phyloP scores from a whole-genome alignment of 2,329 filamentous ascomycete genomes.

The Cladophialophora chaetospira region DNA sequence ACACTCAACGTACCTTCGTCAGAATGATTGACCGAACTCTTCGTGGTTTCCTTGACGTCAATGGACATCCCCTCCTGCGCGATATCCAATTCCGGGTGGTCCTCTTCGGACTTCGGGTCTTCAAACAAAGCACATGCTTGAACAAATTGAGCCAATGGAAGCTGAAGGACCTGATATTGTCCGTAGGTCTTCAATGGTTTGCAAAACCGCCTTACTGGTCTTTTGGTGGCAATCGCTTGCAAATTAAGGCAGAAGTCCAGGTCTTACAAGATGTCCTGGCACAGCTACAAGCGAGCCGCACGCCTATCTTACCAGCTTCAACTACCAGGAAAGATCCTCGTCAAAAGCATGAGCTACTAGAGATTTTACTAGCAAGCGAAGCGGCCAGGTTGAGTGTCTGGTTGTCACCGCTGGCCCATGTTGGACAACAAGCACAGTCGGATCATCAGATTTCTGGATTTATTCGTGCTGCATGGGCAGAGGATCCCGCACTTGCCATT shows the following conservation, averaged over 20 bases:
- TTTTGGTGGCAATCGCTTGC: conserved; percentile 89
- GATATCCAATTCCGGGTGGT: conserved; percentile 91
- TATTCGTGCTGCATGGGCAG: conserved; percentile 80
- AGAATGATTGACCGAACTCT: conserved; percentile 79
- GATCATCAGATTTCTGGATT: conserved; percentile 58
- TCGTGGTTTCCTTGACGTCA: conserved; percentile 68
- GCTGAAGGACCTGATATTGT: conserved; percentile 85
- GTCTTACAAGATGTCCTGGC: conserved; percentile 73
- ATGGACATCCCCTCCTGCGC: conserved; percentile 80
- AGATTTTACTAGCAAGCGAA: conserved; percentile 80
- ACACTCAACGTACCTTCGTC: conserved; percentile 79
- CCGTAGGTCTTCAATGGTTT: conserved; percentile 89
- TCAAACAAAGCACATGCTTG: conserved; percentile 68
- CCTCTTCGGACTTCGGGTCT: conserved; percentile 75
- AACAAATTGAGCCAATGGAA: conserved; percentile 72
- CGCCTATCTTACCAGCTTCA: conserved; percentile 54
- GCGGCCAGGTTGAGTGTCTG: conserved; percentile 82
- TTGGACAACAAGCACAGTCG: conserved; percentile 13
- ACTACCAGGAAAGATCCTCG: conserved; percentile 67
- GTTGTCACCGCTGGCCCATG: conserved; percentile 75
- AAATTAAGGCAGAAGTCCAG: conserved; percentile 88
- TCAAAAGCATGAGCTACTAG: conserved; percentile 79
- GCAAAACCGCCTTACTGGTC: conserved; percentile 81
- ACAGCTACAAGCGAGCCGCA: conserved; percentile 65
- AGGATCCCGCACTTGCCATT: conserved; percentile 83